These are phyloP conservation scores for Pythium phragmitis DNA, from an alignment of 352 stramenopile genomes.

Conservation along the genomic window DNA sequence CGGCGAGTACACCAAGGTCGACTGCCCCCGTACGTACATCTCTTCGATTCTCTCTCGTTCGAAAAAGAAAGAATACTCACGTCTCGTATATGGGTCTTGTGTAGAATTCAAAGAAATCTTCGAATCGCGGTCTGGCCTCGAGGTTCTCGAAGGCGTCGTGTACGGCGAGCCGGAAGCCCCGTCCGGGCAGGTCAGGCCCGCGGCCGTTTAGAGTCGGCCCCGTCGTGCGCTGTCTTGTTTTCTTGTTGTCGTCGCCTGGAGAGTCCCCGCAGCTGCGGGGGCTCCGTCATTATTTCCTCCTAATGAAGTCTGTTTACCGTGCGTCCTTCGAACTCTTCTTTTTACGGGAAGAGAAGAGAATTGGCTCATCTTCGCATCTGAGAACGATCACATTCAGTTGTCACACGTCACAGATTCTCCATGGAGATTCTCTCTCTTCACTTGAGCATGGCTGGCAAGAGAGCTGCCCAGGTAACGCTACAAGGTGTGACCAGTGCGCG, in stretches of 20 bases:
- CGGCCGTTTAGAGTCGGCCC: neutral
- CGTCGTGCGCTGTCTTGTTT: neutral
- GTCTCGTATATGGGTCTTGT: neutral
- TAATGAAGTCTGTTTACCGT: too few relatives aligned
- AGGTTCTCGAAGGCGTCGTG: conserved; percentile 26
- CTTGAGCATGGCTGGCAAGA: too few relatives aligned
- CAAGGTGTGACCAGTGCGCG: too few relatives aligned
- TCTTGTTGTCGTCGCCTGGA: neutral
- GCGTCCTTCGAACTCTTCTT: too few relatives aligned
- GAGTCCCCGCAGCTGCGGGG: too few relatives aligned
- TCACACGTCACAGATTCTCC: conserved; percentile 11
- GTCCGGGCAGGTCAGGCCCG: conserved; percentile 17
- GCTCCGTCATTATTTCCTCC: too few relatives aligned
- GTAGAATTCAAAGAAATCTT: conserved; percentile 64
- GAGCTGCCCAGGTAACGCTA: too few relatives aligned
- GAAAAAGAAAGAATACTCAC: neutral
- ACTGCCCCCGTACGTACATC: conserved; percentile 46
- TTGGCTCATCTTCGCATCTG: too few relatives aligned
- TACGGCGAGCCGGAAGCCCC: conserved; percentile 4
- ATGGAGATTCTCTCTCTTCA: neutral
- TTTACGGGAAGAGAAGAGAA: too few relatives aligned
- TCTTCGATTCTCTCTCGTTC: neutral
- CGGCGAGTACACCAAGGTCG: conserved; percentile 38
- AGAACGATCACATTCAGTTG: neutral
- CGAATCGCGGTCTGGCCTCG: conserved; percentile 41